phyloP scores from a whole-genome alignment of 1,139 yeast species.

The Yamadazyma dendronema region DNA sequence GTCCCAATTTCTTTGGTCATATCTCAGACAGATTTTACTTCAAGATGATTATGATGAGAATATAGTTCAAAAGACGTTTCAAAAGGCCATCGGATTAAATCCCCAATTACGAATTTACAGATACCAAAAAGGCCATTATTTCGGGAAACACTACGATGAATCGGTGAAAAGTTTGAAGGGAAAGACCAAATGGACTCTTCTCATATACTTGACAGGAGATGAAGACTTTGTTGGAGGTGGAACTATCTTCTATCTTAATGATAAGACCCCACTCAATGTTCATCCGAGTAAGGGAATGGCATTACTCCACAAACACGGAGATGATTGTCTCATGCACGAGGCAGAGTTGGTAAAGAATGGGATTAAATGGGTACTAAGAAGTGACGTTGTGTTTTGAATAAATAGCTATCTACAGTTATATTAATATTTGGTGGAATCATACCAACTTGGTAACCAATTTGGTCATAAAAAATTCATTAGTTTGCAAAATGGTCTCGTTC shows the following conservation, averaged over 20 bases:
- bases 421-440: slow-evolving; percentile 3
- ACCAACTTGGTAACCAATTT: slow-evolving; percentile 8
- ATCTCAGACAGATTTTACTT: slow-evolving; percentile 32
- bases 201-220: slow-evolving; percentile 58
- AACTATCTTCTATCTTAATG: slow-evolving; percentile 52
- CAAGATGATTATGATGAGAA: slow-evolving; percentile 35
- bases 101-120: slow-evolving; percentile 59
- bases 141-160: slow-evolving; percentile 65
- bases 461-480: slow-evolving; percentile 25
- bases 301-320: slow-evolving; percentile 64
- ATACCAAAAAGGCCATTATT: slow-evolving; percentile 58
- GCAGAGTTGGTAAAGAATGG: slow-evolving; percentile 54
- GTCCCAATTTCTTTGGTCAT: slow-evolving; percentile 45
- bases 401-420: neutral
- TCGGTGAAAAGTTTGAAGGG: slow-evolving; percentile 39
- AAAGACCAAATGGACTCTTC: slow-evolving; percentile 57
- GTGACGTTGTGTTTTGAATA: slow-evolving; percentile 48
- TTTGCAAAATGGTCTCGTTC: slow-evolving; percentile 17
- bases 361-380: slow-evolving; percentile 63
- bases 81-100: slow-evolving; percentile 49
- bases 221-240: slow-evolving; percentile 62
- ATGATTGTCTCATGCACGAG: slow-evolving; percentile 62
- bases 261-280: slow-evolving; percentile 29
- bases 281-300: slow-evolving; percentile 60
- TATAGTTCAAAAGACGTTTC: slow-evolving; percentile 25